These are phyloP conservation scores for Quercus alba DNA, from an alignment of 306 rosid species.

Conservation along the genomic window DNA sequence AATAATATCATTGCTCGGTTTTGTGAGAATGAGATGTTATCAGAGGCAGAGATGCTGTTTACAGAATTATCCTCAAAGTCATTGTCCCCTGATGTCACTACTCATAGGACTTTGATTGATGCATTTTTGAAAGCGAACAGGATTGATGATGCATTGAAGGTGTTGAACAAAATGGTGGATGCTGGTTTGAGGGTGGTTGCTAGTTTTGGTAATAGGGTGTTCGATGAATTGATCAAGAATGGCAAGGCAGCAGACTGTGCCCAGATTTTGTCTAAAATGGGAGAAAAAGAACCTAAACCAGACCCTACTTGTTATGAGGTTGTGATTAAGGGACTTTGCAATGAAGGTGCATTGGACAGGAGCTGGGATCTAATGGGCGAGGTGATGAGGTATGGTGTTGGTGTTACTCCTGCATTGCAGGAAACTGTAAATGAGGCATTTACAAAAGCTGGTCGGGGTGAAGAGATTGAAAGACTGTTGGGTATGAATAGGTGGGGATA, in stretches of 20 bases:
- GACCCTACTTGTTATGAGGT: constrained; percentile 83
- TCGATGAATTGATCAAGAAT: constrained; percentile 66
- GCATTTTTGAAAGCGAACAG: constrained; percentile 59
- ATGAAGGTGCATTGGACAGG: constrained; percentile 50
- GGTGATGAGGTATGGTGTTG: constrained; percentile 76
- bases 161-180: constrained; percentile 80
- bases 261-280: constrained; percentile 81
- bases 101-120: constrained; percentile 73
- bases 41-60: constrained; percentile 64
- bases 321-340: constrained; percentile 80
- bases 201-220: constrained; percentile 67
- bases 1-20: constrained; percentile 74
- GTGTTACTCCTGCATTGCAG: constrained; percentile 58
- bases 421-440: constrained; percentile 51
- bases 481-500: constrained; percentile 43
- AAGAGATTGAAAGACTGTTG: constrained; percentile 68
- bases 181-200: constrained; percentile 85
- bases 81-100: constrained; percentile 79
- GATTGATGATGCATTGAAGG: constrained; percentile 71
- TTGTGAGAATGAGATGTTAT: constrained; percentile 74
- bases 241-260: constrained; percentile 70
- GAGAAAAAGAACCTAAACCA: constrained; percentile 90
- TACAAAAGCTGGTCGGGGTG: constrained; percentile 57
- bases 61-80: constrained; percentile 73
- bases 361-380: constrained; percentile 59